Percentiles rank a stretch among this genome's conserved stretches.
Evolutionary conservation across 257 asterid species (phyloP).

Genomic region (Fraxinus americana): DNA sequence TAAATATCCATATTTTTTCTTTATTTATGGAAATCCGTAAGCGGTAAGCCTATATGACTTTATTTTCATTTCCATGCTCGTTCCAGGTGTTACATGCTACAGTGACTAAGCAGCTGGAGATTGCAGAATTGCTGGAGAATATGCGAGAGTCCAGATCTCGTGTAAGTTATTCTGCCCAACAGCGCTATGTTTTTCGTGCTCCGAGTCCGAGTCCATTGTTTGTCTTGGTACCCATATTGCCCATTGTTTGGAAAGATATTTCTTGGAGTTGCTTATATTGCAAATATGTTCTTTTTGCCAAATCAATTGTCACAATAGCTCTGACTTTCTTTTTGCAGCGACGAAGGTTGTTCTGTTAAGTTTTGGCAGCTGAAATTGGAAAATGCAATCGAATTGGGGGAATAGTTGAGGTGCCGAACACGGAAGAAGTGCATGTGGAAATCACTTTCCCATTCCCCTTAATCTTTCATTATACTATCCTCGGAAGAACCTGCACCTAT

Average conservation of each 20-base stretch:
- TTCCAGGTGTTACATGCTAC: conserved; percentile 71
- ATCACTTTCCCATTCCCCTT: background rate
- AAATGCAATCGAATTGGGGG: background rate
- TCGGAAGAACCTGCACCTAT: conserved; percentile 15
- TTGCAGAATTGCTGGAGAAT: conserved; percentile 69
- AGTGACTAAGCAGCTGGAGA: conserved; percentile 76
- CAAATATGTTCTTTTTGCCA: background rate
- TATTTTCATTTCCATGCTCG: conserved; percentile 19
- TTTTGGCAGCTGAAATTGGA: background rate
- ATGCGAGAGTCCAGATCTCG: conserved; percentile 50
- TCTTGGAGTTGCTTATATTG: background rate
- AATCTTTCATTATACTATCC: conserved; percentile 5
- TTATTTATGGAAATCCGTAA: conserved; percentile 9
- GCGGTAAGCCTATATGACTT: conserved; percentile 8
- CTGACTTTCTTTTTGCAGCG: conserved; percentile 16
- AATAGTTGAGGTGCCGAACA: conserved; percentile 18
- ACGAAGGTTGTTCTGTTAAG: conserved; percentile 12
- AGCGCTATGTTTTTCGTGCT: background rate
- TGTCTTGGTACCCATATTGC: background rate
- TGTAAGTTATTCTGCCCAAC: conserved; percentile 30
- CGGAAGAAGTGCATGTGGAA: background rate
- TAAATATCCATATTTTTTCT: conserved; percentile 31
- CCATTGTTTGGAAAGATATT: background rate
- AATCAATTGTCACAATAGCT: background rate
- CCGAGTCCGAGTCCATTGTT: background rate